These are phyloP conservation scores for Phaeosphaeriaceae sp. DNA, from an alignment of 2,329 filamentous ascomycete genomes.

Conservation along the genomic window DNA sequence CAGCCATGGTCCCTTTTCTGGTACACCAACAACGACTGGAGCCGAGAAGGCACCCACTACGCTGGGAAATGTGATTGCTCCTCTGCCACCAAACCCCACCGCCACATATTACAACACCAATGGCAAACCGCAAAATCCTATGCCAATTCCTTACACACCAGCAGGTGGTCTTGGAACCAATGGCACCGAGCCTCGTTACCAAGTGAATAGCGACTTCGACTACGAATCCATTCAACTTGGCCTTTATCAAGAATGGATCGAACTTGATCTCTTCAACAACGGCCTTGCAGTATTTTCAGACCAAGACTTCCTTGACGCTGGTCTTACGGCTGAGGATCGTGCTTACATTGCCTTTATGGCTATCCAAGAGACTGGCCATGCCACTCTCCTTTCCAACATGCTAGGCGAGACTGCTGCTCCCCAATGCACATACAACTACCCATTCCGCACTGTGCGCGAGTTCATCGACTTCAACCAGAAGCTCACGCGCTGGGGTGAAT, in stretches of 20 bases:
- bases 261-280: conserved; percentile 81
- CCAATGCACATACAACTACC: conserved; percentile 84
- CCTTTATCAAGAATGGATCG: conserved; percentile 84
- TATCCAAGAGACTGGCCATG: conserved; percentile 78
- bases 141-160: conserved; percentile 76
- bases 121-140: conserved; percentile 68
- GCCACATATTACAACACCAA: conserved; percentile 75
- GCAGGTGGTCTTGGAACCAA: conserved; percentile 76
- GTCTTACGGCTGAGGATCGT: conserved; percentile 72
- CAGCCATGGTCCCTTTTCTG: conserved; percentile 72
- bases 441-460: conserved; percentile 74
- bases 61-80: conserved; percentile 63
- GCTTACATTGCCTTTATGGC: conserved; percentile 78
- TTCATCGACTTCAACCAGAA: conserved; percentile 86
- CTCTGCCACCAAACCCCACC: conserved; percentile 63
- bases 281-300: conserved; percentile 72
- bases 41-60: conserved; percentile 65
- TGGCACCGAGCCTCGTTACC: conserved; percentile 76
- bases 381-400: conserved; percentile 78
- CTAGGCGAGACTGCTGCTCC: conserved; percentile 72
- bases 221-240: conserved; percentile 77
- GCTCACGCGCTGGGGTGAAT: conserved; percentile 80
- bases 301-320: conserved; percentile 71
- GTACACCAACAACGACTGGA: conserved; percentile 71
- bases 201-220: conserved; percentile 81